Evolutionary conservation across 768 basidiomycete species (phyloP).

Genomic region (Floccularia luteovirens): DNA sequence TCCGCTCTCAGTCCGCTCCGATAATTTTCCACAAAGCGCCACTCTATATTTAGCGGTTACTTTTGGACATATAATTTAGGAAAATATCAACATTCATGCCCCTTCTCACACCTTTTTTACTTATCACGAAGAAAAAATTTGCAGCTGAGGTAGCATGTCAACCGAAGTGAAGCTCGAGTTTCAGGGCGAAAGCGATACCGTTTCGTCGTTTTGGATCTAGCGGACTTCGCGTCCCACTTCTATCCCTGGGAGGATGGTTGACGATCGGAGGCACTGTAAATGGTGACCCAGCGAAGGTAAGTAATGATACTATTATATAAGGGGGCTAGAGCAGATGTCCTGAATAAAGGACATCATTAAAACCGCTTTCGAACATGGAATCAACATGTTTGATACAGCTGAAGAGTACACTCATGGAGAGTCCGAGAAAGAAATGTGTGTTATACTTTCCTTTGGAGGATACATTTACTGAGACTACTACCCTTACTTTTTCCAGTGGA

Average conservation of each 20-base stretch:
- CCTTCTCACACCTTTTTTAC: not conserved
- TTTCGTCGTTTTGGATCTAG: conserved; percentile 1
- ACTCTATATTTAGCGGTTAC: no score
- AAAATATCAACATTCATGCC: no score
- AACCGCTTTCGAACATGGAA: conserved; percentile 66
- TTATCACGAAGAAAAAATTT: no score
- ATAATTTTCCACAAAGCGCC: no score
- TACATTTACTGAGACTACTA: not conserved
- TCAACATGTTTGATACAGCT: conserved; percentile 73
- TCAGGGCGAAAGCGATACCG: not conserved
- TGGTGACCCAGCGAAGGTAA: conserved; percentile 69
- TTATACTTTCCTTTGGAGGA: not conserved
- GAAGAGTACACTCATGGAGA: conserved; percentile 59
- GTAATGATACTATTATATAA: conserved; percentile 1
- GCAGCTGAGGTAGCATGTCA: no score
- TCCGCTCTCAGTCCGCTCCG: not conserved
- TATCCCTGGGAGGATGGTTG: conserved; percentile 45
- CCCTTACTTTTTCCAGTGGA: conserved; percentile 30
- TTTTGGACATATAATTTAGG: no score
- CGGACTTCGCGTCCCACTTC: not conserved
- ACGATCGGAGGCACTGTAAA: conserved; percentile 57
- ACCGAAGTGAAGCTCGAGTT: not conserved
- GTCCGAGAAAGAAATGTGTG: conserved; percentile 69
- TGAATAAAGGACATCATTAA: conserved; percentile 64
- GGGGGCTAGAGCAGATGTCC: no score